Conservation (phyloP, 2,329 filamentous ascomycete species). For the Colletotrichum musicola region DNA sequence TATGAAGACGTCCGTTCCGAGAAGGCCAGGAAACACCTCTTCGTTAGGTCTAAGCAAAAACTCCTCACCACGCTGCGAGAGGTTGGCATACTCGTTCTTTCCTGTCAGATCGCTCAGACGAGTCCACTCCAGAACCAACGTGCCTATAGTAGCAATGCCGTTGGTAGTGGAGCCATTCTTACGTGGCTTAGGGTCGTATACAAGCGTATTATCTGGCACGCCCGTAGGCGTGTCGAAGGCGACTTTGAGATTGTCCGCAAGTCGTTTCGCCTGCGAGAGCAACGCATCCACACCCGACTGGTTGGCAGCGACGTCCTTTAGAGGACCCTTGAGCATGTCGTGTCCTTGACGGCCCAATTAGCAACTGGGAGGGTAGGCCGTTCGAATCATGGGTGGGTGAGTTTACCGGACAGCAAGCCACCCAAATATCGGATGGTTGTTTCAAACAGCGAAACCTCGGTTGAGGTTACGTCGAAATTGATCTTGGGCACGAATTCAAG, state of each 20-base stretch:
- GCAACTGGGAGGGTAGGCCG: not conserved
- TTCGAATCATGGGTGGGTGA: no score
- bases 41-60: slow-evolving; percentile 76
- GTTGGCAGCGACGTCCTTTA: slow-evolving; percentile 61
- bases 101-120: slow-evolving; percentile 81
- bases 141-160: slow-evolving; percentile 81
- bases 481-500: slow-evolving; percentile 78
- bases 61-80: slow-evolving; percentile 76
- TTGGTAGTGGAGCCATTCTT: slow-evolving; percentile 69
- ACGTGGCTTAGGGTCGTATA: slow-evolving; percentile 65
- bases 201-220: slow-evolving; percentile 78
- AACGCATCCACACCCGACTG: slow-evolving; percentile 67
- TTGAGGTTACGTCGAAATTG: slow-evolving; percentile 74
- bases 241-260: slow-evolving; percentile 80
- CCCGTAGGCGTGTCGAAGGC: slow-evolving; percentile 84
- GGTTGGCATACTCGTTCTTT: slow-evolving; percentile 72
- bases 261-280: slow-evolving; percentile 73
- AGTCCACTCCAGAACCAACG: slow-evolving; percentile 87
- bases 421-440: slow-evolving; percentile 91
- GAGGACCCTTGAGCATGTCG: slow-evolving; percentile 78
- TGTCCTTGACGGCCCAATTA: slow-evolving; percentile 60
- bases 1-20: slow-evolving; percentile 77
- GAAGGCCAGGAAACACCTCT: slow-evolving; percentile 82
- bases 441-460: slow-evolving; percentile 83
- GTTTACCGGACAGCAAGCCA: slow-evolving; percentile 78